phyloP scores from a whole-genome alignment of 192 early-diverging fungal genomes.

The Coemansia sp. region DNA sequence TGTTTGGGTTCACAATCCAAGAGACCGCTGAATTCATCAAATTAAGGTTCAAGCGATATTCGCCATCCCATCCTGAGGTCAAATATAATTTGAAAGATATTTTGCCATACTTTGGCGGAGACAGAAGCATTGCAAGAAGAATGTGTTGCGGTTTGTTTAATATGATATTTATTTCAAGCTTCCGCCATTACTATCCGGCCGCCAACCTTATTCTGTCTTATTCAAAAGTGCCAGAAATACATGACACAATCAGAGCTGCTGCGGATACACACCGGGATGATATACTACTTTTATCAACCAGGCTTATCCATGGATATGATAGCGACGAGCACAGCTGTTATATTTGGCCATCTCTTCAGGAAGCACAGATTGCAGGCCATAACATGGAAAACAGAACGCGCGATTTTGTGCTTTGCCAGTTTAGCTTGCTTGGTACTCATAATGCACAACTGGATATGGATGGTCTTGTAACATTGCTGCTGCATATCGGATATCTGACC shows the following conservation, averaged over 20 bases:
- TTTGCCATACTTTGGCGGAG: not conserved
- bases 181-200: too few species aligned
- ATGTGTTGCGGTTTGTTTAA: not conserved
- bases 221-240: not conserved
- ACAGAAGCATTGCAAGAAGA: not conserved
- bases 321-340: not conserved
- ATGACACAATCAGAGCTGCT: not conserved
- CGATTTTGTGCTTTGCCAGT: not conserved
- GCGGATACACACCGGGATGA: not conserved
- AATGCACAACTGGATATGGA: not conserved
- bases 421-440: not conserved
- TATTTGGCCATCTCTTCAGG: not conserved
- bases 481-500: constrained; percentile 1
- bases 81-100: not conserved
- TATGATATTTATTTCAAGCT: not conserved
- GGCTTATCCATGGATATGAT: not conserved
- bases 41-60: not conserved
- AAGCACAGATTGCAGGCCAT: not conserved
- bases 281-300: not conserved
- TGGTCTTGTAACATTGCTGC: not conserved
- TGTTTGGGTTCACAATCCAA: not conserved
- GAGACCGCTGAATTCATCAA: not conserved
- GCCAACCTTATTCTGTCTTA: not conserved
- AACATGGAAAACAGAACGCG: not conserved
- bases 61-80: not conserved